Evolutionary conservation across 228 moss, liverwort and hornwort genomes (phyloP).

Genomic region (Sphagnum magellanicum): DNA sequence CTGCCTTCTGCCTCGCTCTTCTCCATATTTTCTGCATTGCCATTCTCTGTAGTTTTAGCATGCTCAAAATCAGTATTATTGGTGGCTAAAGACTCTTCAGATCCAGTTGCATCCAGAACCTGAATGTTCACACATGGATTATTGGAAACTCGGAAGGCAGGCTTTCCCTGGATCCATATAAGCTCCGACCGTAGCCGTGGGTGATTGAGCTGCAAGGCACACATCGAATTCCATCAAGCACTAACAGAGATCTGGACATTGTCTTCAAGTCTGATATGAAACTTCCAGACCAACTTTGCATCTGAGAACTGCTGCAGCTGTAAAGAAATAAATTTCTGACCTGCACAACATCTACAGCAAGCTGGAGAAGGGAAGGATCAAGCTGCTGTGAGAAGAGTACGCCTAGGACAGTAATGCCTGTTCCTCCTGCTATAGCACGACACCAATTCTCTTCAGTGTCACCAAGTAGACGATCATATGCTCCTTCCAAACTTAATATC

Average conservation of each 20-base stretch:
- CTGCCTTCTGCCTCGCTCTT: slow-evolving; percentile 15
- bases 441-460: slow-evolving; percentile 99
- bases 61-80: no score
- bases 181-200: slow-evolving; percentile 92
- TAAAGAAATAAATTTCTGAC: slow-evolving; percentile 3
- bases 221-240: no score
- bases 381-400: slow-evolving; percentile 51
- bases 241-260: no score
- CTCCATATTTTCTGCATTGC: no score
- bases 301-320: no score
- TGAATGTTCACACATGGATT: slow-evolving; percentile 59
- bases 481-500: slow-evolving; percentile 28
- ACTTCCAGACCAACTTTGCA: no score
- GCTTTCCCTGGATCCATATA: slow-evolving; percentile 72
- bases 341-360: slow-evolving; percentile 59
- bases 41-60: no score
- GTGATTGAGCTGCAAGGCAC: slow-evolving; percentile 51
- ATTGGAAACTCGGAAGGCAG: slow-evolving; percentile 79
- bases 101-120: slow-evolving; percentile 21
- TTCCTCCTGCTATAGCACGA: slow-evolving; percentile 79
- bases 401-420: slow-evolving; percentile 83
- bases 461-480: slow-evolving; percentile 70
- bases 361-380: slow-evolving; percentile 47
- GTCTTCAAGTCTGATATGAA: no score
- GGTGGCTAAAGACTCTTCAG: no score